Evolutionary conservation across 805 yeast genomes (phyloP).

Genomic region (Jamesozyma hellenica): DNA sequence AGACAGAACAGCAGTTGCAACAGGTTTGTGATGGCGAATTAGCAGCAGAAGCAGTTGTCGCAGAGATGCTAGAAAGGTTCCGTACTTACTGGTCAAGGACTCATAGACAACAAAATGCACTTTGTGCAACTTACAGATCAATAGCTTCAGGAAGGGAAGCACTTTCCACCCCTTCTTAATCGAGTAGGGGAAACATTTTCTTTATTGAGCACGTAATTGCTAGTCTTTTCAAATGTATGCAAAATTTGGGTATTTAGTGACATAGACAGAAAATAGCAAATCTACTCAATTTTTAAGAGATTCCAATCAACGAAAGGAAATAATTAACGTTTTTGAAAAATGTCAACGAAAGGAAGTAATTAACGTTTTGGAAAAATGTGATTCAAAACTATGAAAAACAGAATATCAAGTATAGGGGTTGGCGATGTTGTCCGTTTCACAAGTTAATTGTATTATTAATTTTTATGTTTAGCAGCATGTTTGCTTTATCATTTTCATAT

Average conservation of each 20-base stretch:
- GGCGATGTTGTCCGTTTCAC: too few species aligned
- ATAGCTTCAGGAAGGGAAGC: too few species aligned
- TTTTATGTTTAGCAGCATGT: too few species aligned
- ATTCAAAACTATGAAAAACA: conserved; percentile 19
- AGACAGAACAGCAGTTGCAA: conserved; percentile 57
- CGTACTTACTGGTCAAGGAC: conserved; percentile 36
- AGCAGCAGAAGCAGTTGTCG: conserved; percentile 43
- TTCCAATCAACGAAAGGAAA: conserved; percentile 24
- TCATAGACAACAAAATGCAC: too few species aligned
- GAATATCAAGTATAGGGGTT: conserved; percentile 30
- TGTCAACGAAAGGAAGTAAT: conserved; percentile 23
- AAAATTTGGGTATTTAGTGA: too few species aligned
- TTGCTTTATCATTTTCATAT: conserved; percentile 10
- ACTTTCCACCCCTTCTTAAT: neutral
- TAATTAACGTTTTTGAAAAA: conserved; percentile 24
- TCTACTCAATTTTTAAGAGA: conserved; percentile 16
- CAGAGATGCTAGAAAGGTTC: conserved; percentile 47
- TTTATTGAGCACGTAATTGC: neutral
- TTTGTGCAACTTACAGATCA: too few species aligned
- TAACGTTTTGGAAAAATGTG: conserved; percentile 26
- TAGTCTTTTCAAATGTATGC: too few species aligned
- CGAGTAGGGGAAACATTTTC: neutral
- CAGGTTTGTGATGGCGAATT: conserved; percentile 58
- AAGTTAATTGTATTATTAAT: too few species aligned
- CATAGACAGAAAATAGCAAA: neutral